Evolutionary conservation across 176 grass and related monocot genomes (phyloP).

Genomic region (Tillandsia leiboldiana): DNA sequence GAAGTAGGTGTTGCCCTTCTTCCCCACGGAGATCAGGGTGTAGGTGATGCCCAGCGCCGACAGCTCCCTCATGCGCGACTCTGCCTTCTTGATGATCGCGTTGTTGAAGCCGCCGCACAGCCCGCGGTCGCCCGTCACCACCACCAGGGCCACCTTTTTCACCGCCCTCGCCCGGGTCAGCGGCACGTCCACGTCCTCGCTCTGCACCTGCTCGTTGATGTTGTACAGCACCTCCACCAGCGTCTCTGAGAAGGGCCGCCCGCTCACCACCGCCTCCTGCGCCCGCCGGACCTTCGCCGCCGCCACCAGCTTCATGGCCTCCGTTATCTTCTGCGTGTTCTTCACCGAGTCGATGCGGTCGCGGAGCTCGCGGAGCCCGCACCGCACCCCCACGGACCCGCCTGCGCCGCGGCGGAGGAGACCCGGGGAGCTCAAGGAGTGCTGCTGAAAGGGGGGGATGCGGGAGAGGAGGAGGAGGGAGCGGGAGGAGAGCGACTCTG

Average conservation of each 20-base stretch:
- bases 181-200: slow-evolving; percentile 65
- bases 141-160: slow-evolving; percentile 66
- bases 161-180: slow-evolving; percentile 51
- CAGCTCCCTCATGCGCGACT: slow-evolving; percentile 47
- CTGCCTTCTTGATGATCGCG: slow-evolving; percentile 80
- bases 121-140: slow-evolving; percentile 75
- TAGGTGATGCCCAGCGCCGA: slow-evolving; percentile 47
- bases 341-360: slow-evolving; percentile 63
- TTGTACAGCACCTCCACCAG: slow-evolving; percentile 81
- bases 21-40: slow-evolving; percentile 71
- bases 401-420: slow-evolving; percentile 1
- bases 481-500: slow-evolving; percentile 4
- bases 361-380: slow-evolving; percentile 54
- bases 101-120: slow-evolving; percentile 89
- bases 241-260: slow-evolving; percentile 77
- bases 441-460: background rate
- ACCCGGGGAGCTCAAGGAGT: background rate
- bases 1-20: slow-evolving; percentile 76
- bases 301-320: slow-evolving; percentile 90
- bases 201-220: slow-evolving; percentile 91
- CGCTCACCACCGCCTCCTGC: slow-evolving; percentile 70
- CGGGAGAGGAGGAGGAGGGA: background rate
- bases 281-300: slow-evolving; percentile 84
- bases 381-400: slow-evolving; percentile 19
- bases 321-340: slow-evolving; percentile 93